Conservation (phyloP, 345 rosid species). For the Populus davidiana region DNA sequence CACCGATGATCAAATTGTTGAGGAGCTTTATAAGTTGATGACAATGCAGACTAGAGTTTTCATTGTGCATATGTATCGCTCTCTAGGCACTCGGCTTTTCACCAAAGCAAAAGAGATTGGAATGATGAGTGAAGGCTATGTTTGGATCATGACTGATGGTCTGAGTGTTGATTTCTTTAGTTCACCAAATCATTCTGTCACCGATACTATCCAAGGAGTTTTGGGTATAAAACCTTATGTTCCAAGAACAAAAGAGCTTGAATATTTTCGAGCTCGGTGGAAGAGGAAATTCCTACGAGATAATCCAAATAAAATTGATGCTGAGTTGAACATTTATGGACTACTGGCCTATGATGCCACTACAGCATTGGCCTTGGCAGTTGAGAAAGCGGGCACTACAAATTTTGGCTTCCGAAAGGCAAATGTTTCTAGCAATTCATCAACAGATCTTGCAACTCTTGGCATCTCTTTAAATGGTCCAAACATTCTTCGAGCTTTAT, state of each 20-base stretch:
- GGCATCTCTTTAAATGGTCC: constrained; percentile 25
- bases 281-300: constrained; percentile 23
- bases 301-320: constrained; percentile 15
- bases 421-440: neutral
- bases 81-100: constrained; percentile 40
- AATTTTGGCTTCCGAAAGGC: neutral
- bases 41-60: constrained; percentile 53
- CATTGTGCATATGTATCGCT: constrained; percentile 35
- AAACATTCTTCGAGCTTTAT: constrained; percentile 14
- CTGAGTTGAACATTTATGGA: constrained; percentile 26
- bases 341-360: constrained; percentile 44
- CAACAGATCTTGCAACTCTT: constrained; percentile 11
- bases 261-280: constrained; percentile 28
- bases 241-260: constrained; percentile 15
- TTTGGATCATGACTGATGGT: constrained; percentile 70
- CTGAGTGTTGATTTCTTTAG: constrained; percentile 47
- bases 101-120: constrained; percentile 48
- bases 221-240: constrained; percentile 40
- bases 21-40: constrained; percentile 56
- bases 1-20: constrained; percentile 35
- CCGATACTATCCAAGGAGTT: constrained; percentile 43
- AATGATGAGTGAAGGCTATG: constrained; percentile 68
- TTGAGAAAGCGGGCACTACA: constrained; percentile 15
- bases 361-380: constrained; percentile 35
- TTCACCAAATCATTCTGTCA: constrained; percentile 17